Conservation (phyloP, 768 basidiomycete species). For the Serendipita sp. region DNA sequence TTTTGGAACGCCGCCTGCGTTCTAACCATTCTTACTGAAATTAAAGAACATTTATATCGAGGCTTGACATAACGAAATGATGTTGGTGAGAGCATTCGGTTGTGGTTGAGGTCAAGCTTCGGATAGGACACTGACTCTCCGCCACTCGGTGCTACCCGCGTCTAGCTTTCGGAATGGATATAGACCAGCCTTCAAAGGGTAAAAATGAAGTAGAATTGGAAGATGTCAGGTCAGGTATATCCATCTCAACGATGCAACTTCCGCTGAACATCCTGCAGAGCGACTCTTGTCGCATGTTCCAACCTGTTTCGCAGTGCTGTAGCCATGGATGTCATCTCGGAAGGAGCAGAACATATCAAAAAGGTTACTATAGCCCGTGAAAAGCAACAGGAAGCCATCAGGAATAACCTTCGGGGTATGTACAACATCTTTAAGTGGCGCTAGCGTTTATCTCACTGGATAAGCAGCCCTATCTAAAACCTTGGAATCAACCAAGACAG, state of each 20-base stretch:
- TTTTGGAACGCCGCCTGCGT: not conserved
- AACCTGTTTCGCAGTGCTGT: not conserved
- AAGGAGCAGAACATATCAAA: conserved; percentile 1
- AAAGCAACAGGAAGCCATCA: not conserved
- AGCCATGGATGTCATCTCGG: not conserved
- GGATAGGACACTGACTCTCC: too few species aligned
- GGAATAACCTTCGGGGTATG: not conserved
- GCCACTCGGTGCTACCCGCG: not conserved
- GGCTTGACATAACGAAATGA: not conserved
- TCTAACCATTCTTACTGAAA: not conserved
- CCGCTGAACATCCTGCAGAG: not conserved
- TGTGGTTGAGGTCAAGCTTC: not conserved
- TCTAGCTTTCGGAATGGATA: not conserved
- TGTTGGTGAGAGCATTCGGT: not conserved
- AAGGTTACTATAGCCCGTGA: not conserved
- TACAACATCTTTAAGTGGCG: not conserved
- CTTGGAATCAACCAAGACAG: not conserved
- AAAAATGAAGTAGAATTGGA: not conserved
- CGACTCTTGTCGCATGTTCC: not conserved
- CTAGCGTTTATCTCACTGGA: not conserved
- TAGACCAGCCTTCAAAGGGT: not conserved
- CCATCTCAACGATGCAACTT: not conserved
- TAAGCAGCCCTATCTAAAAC: not conserved
- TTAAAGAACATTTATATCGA: not conserved
- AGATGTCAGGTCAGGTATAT: not conserved